Base-by-base conservation (phyloP, 2,329 filamentous ascomycete species). In the Colletotrichum sp. region DNA sequence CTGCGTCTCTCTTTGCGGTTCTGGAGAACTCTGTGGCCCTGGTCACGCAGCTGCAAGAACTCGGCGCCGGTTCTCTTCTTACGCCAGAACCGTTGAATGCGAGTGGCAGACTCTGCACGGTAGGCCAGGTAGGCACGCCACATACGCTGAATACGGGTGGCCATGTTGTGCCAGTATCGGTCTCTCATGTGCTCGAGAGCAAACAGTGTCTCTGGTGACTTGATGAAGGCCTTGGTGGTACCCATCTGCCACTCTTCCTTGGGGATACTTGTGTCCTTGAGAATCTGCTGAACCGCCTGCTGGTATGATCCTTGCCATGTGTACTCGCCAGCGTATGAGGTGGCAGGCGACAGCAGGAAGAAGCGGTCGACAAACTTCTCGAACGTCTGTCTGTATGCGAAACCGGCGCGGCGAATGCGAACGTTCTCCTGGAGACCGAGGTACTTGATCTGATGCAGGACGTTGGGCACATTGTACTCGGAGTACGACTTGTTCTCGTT, bases 371-470 rank as follows among this genome's bases (percentile, higher is more conserved):
- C 96, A 82, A 99, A 99, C 83, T 98, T 99, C 82, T 99, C 97
- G 81, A 98, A 99, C 0, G 95, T 96, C 82, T 99, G 96, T 84
- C 97, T 95, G 82, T 98, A 99, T 4, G 97, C 97, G 81, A 99
- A 99, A 75, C 97, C 97, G 77, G 97, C 97, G 83, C 97, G 93
- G 79, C 97, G 94, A 84, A 99, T 99, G 61, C 97, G 94, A 55
- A 99, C 97, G 90, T 99, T 99, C 86, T 99, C 97, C 84, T 99
- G 96, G n/a, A 99, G 89, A 92, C 97, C 97, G 16, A 99, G 93
- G 81, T 99, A 99, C 83, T 99, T 99, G 90, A 99, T 95, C 84
- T 99, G 97, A 89, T 99, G 97, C 81, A 99, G 90, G 24, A 99
- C 97, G 80, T 99, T 99, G 34, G 93, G 92, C 24, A 91, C 90